A percentile compares a stretch with the other conserved stretches of the same genome.
These are phyloP conservation scores for Nicotiana noctiflora DNA, from an alignment of 257 asterid species.

Conservation along the genomic window DNA sequence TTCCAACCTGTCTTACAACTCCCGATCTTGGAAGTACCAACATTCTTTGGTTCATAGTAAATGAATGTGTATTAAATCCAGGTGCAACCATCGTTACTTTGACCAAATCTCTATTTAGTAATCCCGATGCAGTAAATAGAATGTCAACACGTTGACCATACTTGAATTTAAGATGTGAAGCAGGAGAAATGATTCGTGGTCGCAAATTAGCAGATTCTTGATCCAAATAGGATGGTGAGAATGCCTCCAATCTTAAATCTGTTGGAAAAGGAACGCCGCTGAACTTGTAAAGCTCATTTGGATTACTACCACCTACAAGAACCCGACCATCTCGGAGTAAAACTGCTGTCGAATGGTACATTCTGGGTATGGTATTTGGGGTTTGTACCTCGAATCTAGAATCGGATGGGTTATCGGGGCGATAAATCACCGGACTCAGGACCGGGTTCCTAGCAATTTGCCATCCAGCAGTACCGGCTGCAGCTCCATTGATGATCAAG, in stretches of 20 bases:
- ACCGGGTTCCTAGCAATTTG: conserved; percentile 13
- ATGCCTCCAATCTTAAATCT: not conserved
- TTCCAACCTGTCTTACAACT: not conserved
- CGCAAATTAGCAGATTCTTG: not conserved
- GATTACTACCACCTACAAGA: conserved; percentile 19
- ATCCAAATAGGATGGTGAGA: conserved; percentile 6
- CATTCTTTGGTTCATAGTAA: conserved; percentile 46
- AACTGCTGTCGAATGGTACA: conserved; percentile 15
- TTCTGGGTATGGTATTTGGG: not conserved
- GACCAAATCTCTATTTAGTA: not conserved
- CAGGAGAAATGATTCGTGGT: not conserved
- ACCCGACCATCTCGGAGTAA: conserved; percentile 21
- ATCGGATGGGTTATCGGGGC: not conserved
- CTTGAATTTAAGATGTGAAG: not conserved
- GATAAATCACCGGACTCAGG: conserved; percentile 14
- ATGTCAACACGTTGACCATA: not conserved
- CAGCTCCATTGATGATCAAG: conserved; percentile 21
- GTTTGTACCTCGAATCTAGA: conserved; percentile 17
- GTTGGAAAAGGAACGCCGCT: not conserved
- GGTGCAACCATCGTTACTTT: conserved; percentile 11
- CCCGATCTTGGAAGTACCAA: conserved; percentile 18
- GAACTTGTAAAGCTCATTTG: conserved; percentile 8
- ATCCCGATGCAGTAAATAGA: not conserved
- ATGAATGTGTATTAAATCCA: conserved; percentile 36
- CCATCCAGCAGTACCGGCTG: conserved; percentile 20